A percentile compares a stretch with the other conserved stretches of the same genome.
Conservation (phyloP, 2,329 filamentous ascomycete species). For the Chaetomiaceae sp. region DNA sequence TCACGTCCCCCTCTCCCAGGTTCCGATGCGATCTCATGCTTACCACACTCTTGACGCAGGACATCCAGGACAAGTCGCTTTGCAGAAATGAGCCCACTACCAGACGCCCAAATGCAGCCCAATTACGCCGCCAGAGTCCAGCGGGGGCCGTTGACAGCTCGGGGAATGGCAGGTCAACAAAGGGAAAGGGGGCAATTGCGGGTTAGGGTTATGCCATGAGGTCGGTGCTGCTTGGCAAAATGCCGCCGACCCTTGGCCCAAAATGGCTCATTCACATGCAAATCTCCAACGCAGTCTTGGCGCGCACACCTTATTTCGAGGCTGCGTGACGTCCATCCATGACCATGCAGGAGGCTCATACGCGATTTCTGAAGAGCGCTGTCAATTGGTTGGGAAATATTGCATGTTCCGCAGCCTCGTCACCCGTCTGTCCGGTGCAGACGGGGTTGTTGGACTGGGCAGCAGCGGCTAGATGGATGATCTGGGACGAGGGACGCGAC, state of each 20-base stretch:
- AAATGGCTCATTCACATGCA: slow-evolving; percentile 16
- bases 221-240: background rate
- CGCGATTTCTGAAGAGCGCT: background rate
- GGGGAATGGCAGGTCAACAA: too few species aligned
- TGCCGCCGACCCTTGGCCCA: background rate
- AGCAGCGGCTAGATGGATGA: background rate
- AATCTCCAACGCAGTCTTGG: slow-evolving; percentile 7
- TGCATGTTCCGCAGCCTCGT: background rate
- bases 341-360: background rate
- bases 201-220: slow-evolving; percentile 1
- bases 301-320: slow-evolving; percentile 9
- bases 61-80: too few species aligned
- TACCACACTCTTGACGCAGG: too few species aligned
- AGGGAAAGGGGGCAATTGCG: too few species aligned
- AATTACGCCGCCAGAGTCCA: too few species aligned
- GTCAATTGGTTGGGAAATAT: slow-evolving; percentile 1
- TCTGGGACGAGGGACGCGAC: background rate
- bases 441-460: background rate
- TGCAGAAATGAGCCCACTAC: too few species aligned
- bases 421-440: slow-evolving; percentile 13
- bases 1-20: too few species aligned
- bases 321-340: background rate
- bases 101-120: too few species aligned
- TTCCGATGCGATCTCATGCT: too few species aligned
- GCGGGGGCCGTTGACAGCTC: too few species aligned